Evolutionary conservation across 2,329 filamentous ascomycete species (phyloP).

Genomic region (Hypoxylon sp.): DNA sequence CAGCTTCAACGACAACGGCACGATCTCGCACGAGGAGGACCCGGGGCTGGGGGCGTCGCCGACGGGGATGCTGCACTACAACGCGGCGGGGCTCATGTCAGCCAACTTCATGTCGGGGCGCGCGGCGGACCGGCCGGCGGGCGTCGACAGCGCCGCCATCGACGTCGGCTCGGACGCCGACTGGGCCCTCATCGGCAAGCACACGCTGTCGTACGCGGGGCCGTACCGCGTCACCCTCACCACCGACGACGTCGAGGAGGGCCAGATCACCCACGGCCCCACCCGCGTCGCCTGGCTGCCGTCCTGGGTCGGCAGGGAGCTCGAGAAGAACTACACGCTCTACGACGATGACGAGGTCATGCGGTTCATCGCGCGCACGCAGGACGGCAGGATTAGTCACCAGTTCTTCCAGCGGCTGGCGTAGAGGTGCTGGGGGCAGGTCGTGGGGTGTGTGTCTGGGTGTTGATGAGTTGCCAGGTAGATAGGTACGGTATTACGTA

Average conservation of each 20-base stretch:
- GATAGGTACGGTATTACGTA: no score
- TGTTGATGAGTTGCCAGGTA: no score
- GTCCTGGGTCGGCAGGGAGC: constrained; percentile 36
- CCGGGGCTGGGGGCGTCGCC: constrained; percentile 10
- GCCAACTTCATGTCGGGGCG: constrained; percentile 43
- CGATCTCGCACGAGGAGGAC: constrained; percentile 12
- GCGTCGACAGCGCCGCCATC: constrained; percentile 35
- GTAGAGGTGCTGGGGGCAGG: neutral
- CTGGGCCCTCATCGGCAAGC: constrained; percentile 41
- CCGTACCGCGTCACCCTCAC: constrained; percentile 37
- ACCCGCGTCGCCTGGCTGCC: constrained; percentile 40
- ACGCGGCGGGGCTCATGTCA: constrained; percentile 39
- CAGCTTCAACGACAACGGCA: constrained; percentile 29
- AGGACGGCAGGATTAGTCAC: constrained; percentile 10
- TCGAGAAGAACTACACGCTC: constrained; percentile 29
- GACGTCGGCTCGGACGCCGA: constrained; percentile 39
- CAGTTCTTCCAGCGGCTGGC: constrained; percentile 19
- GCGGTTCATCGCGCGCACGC: constrained; percentile 11
- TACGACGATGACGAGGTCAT: constrained; percentile 12
- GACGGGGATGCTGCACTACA: constrained; percentile 42
- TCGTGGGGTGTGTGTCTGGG: no score
- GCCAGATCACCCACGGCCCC: constrained; percentile 43
- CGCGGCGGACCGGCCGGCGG: constrained; percentile 36
- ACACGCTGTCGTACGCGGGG: constrained; percentile 41
- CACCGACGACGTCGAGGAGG: constrained; percentile 24